Base-by-base conservation (phyloP, 2,329 filamentous ascomycete species). In the Falciphora oryzae region DNA sequence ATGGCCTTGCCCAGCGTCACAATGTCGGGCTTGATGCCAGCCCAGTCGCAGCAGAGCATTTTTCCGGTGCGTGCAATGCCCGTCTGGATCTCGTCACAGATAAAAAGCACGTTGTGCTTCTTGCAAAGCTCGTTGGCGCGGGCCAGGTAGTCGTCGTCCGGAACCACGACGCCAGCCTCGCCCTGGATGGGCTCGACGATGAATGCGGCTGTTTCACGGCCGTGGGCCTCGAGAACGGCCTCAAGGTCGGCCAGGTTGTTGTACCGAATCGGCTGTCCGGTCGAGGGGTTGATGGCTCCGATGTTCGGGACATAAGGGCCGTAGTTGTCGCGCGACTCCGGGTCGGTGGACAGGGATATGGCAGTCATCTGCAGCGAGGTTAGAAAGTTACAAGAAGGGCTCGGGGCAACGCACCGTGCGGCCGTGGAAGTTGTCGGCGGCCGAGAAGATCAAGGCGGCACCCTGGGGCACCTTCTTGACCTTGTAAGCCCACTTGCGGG, bases 71-170 rank as follows among this genome's bases (percentile, higher is more conserved):
- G 89, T 64, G 93, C 95, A 74, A 99, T 97, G 69, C 94, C 94
- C 6, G 95, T 99, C 80, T 99, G 95, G 72, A 99, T 97, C 83
- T 99, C 95, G 76, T 99, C 95, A 77, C 92, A 96, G 77, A 99
- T 98, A 74, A 99, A 81, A 61, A 99, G 87, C 56, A 96, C 93
- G 69, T 97, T 97, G 83, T 98, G 87, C 83, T 96, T 91, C 78
- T 92, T 92, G 82, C 95, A 99, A 29, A 98, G 88, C 29, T 85
- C 90, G 65, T 92, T 86, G 59, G 93, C 91, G 73, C 89, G 87
- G 70, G 82, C 78, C 44, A 99, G 86, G 79, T 99, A 99, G 77
- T 89, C 89, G 63, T 94, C 91, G 69, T 94, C 91, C 7, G 95
- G 95, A 13, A 98, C 95, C 16, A 98, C 91, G 61, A 99, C 96